Base-by-base conservation (phyloP, 768 basidiomycete genomes). In the Tremella yokohamensis region DNA sequence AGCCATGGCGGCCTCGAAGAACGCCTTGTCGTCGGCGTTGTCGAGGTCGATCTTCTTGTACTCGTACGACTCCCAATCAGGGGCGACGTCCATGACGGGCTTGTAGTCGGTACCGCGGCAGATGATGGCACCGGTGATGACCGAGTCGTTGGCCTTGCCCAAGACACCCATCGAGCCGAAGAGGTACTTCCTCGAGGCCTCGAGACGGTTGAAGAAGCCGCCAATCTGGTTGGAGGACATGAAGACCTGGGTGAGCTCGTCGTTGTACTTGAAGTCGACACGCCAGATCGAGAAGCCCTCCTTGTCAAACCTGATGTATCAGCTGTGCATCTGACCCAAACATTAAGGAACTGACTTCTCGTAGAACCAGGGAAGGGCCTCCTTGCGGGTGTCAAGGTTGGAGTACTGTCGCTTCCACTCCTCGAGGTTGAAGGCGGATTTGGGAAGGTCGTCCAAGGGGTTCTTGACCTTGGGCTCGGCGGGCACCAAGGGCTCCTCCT, bases 381-480 rank as follows among this genome's bases (percentile, higher is more conserved):
- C 92, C 38, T 88, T 90, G 54, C 88, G 85, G 39, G 93, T 97
- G n/a, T 97, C 92, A 77, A 87, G 86, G 87, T 97, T 98, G 70
- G 92, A 96, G 82, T 98, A 99, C 44, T 88, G 87, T 45, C 90
- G 86, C 78, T 97, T 97, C 91, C 90, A 96, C 79, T 97, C 91
- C 78, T 94, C 74, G 39, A 78, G 60, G 66, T 74, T 72, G 67
- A 74, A 75, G 15, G 66, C 58, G 9, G 66, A 68, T 57, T 69
- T 93, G 66, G 91, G 90, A 40, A 97, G 84, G 61, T 84, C 82
- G 64, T 96, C 94, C 52, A 94, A 85, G 24, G 94, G 94, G 83
- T 96, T 94, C 84, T 93, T 92, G 57, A 79, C 83, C 77, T 94
- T 94, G 65, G 93, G 90, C 78, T 88, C 90, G 50, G 83, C 84